Conservation (phyloP, 225 moss, liverwort and hornwort genomes). For the Anthoceros angustus region DNA sequence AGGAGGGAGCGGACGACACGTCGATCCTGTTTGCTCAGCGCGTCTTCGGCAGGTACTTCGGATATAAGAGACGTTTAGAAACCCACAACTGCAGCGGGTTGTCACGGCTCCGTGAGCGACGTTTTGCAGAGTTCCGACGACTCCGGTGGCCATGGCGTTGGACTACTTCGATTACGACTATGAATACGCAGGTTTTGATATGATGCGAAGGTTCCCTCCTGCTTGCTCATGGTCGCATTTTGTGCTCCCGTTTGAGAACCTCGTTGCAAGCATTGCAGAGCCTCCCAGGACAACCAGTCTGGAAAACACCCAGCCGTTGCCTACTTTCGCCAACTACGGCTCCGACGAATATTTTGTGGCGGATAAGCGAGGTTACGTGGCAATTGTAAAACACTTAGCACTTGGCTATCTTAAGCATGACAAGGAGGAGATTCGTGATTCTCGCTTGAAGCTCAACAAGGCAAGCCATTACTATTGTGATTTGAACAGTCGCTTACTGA, state of each 20-base stretch:
- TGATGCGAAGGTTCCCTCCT: not conserved
- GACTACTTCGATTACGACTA: conserved; percentile 49
- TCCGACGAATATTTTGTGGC: conserved; percentile 39
- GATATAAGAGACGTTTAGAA: not conserved
- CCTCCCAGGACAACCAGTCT: conserved; percentile 57
- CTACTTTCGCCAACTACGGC: conserved; percentile 43
- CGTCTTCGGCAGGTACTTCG: conserved; percentile 34
- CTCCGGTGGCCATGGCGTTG: conserved; percentile 49
- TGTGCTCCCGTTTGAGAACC: not conserved
- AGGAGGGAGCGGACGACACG: conserved; percentile 25
- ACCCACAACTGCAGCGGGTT: not conserved
- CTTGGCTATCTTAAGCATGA: conserved; percentile 23
- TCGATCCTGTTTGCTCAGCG: conserved; percentile 55
- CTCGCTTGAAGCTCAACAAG: conserved; percentile 45
- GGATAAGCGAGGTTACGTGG: conserved; percentile 40
- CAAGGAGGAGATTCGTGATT: conserved; percentile 25
- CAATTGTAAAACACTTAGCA: conserved; percentile 29
- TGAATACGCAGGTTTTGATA: conserved; percentile 41
- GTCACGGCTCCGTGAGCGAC: not conserved
- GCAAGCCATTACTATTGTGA: conserved; percentile 8
- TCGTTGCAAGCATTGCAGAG: conserved; percentile 15
- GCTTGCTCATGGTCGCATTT: not conserved
- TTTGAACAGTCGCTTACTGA: no score
- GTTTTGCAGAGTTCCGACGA: conserved; percentile 31
- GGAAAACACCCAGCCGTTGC: conserved; percentile 37